Conservation (phyloP, 1,284 basidiomycete genomes). For the Ganoderma meredithae region DNA sequence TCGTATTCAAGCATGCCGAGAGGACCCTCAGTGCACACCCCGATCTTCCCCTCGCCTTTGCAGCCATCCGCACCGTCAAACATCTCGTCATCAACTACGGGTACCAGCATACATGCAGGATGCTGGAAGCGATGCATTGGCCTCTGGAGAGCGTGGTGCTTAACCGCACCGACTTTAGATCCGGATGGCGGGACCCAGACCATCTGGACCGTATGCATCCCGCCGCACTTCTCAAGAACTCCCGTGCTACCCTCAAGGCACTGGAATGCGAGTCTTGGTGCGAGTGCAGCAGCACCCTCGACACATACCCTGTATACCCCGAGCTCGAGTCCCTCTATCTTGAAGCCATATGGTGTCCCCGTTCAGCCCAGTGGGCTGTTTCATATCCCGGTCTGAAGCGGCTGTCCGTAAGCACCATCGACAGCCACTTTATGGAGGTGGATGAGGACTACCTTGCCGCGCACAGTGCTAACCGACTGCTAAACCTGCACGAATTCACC, state of each 20-base stretch:
- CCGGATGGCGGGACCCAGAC: conserved; percentile 13
- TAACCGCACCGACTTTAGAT: neutral
- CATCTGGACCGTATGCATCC: conserved; percentile 18
- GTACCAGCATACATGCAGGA: conserved; percentile 18
- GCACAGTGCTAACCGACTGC: neutral
- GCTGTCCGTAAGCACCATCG: conserved; percentile 9
- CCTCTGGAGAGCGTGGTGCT: conserved; percentile 13
- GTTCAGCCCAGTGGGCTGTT: conserved; percentile 14
- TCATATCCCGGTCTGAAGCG: conserved; percentile 11
- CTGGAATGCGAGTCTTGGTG: conserved; percentile 11
- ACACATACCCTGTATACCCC: conserved; percentile 19
- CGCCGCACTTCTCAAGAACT: conserved; percentile 16
- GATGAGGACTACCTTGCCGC: conserved; percentile 1
- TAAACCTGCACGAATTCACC: conserved; percentile 5
- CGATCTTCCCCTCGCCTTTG: conserved; percentile 17
- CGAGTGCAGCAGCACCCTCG: conserved; percentile 12
- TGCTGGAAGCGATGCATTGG: conserved; percentile 23
- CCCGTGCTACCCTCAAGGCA: conserved; percentile 14
- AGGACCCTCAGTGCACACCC: conserved; percentile 13
- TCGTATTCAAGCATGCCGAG: conserved; percentile 16
- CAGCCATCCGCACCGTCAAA: conserved; percentile 17
- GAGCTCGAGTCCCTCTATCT: conserved; percentile 8
- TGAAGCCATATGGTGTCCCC: conserved; percentile 7
- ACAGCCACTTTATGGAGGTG: conserved; percentile 14
- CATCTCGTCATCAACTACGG: conserved; percentile 14